These are phyloP conservation scores for Solanum dulcamara DNA, from an alignment of 257 asterid genomes.

Conservation along the genomic window DNA sequence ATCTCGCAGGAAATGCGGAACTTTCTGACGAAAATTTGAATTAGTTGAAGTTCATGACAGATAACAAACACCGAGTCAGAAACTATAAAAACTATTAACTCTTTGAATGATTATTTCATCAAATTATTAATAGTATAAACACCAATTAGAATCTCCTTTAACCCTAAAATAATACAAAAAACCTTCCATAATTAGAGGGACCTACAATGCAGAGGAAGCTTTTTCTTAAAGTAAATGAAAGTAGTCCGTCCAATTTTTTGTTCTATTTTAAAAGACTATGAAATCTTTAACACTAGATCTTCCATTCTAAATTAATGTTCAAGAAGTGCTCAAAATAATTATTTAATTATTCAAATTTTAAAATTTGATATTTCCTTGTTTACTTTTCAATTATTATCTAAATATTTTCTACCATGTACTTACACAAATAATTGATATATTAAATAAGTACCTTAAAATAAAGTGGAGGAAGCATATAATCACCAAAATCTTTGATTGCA, in stretches of 20 bases:
- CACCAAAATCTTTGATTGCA: no score
- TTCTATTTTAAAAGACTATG: neutral
- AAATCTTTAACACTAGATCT: neutral
- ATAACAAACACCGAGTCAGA: neutral
- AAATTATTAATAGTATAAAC: neutral
- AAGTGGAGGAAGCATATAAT: no score
- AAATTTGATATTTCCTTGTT: neutral
- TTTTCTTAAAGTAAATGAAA: neutral
- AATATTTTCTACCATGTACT: neutral
- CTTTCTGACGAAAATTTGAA: neutral
- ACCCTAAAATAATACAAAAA: neutral
- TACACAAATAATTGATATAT: no score
- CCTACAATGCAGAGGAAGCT: neutral
- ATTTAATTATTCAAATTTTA: neutral
- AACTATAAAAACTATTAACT: neutral
- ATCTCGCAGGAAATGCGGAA: neutral
- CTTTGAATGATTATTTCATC: neutral
- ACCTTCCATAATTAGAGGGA: neutral
- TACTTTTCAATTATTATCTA: neutral
- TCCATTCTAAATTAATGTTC: neutral
- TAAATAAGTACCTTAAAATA: no score
- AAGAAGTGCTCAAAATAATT: neutral
- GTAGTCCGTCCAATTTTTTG: neutral
- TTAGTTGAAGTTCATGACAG: neutral
- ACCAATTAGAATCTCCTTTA: neutral